A percentile compares a stretch with the other conserved stretches of the same genome.
These are phyloP conservation scores for Groenewaldozyma tartarivorans DNA, from an alignment of 805 yeast species.

Conservation along the genomic window DNA sequence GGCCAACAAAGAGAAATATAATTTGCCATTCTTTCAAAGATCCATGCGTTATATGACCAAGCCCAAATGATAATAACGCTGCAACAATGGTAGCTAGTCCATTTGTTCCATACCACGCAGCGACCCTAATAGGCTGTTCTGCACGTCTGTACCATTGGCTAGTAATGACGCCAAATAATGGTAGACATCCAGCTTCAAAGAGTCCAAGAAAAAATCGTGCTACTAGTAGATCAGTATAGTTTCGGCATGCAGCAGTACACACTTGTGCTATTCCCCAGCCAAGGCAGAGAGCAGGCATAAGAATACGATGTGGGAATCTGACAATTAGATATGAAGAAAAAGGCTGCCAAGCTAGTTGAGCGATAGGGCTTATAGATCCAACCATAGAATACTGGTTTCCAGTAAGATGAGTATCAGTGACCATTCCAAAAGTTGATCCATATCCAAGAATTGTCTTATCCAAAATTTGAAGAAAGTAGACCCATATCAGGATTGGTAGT, in stretches of 20 bases:
- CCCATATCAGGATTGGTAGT: not conserved
- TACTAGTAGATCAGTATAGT: conserved; percentile 37
- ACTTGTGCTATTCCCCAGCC: conserved; percentile 9
- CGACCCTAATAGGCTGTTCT: conserved; percentile 37
- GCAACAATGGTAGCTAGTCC: conserved; percentile 39
- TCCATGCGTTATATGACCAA: conserved; percentile 25
- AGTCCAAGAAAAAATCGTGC: conserved; percentile 42
- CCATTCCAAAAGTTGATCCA: not conserved
- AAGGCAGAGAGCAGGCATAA: not conserved
- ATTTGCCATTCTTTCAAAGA: conserved; percentile 8
- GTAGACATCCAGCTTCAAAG: conserved; percentile 45
- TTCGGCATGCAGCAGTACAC: conserved; percentile 28
- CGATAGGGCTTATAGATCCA: conserved; percentile 35
- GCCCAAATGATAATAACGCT: conserved; percentile 40
- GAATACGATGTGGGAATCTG: not conserved
- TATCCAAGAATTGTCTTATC: not conserved
- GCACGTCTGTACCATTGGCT: conserved; percentile 42
- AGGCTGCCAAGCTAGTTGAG: conserved; percentile 37
- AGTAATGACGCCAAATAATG: conserved; percentile 48
- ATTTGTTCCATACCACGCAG: conserved; percentile 33
- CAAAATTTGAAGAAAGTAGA: not conserved
- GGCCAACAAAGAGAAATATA: conserved; percentile 10
- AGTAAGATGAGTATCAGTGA: not conserved
- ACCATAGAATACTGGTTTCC: conserved; percentile 24
- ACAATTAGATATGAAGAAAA: conserved; percentile 32